Evolutionary conservation across 768 basidiomycete genomes (phyloP), one percentile per base, ranked within the genome.

Genomic region (Pisolithus sp.): DNA sequence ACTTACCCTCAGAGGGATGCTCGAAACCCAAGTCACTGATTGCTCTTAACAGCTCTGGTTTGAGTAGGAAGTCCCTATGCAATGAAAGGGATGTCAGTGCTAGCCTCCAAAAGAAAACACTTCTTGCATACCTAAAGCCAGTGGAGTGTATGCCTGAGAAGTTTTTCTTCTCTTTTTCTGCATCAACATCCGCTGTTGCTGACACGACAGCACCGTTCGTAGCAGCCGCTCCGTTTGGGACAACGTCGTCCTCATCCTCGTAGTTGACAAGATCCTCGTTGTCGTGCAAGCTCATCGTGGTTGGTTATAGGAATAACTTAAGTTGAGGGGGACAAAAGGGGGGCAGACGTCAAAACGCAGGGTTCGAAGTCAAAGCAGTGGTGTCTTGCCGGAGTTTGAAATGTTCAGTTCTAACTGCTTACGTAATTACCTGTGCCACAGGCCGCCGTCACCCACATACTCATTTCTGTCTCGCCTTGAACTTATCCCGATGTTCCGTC

Each of bases 141-240:
- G 96, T 99, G n/a, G 94, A 94, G 77, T 99, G 96, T 63, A 99
- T 97, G 28, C 96, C 96, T 54, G 96, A 95, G 66, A 95, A 97
- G 70, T 95, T 96, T 82, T 94, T 95, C 79, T 93, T 92, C 62
- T 90, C 89, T 71, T 89, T 91, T 57, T 80, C 83, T 54, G 73
- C 82, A 42, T 71, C 78, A 21, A 78, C 76, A 52, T 74, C 77
- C 42, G 72, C 70, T 37, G 74, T 70, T 41, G 73, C 66, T 52
- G 73, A 67, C 38, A 71, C 69, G 54, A 76, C 75, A 48, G 77
- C 80, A 52, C 78, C 79, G 28, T 77, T 67, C 26, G 72, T 70
- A 31, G 79, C 73, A 28, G 75, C 67, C 41, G 73, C 72, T 53
- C 81, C 80, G 53, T 77, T 83, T 48, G 86, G 76, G 52, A 83